Percentiles rank a stretch among this genome's conserved stretches.
Evolutionary conservation across 495 filamentous ascomycete genomes (phyloP).

Genomic region (Talaromyces nanjingensis): DNA sequence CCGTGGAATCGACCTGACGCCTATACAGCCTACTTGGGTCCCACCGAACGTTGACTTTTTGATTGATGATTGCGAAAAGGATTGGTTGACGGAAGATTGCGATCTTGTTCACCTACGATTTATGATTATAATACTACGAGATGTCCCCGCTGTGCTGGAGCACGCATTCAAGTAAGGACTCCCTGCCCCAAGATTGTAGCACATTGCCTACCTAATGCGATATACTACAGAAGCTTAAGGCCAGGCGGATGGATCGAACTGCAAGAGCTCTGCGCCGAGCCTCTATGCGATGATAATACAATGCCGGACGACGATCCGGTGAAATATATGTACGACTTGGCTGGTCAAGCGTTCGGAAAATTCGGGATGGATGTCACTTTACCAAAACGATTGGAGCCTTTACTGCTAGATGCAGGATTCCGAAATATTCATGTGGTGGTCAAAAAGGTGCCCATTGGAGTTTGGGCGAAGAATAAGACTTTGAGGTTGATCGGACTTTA

Average conservation of each 20-base stretch:
- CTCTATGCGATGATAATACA: conserved; percentile 3
- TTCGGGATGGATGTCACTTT: conserved; percentile 5
- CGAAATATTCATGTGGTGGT: conserved; percentile 36
- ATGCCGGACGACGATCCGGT: conserved; percentile 26
- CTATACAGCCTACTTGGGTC: conserved; percentile 41
- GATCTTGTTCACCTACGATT: conserved; percentile 42
- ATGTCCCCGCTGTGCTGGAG: conserved; percentile 13
- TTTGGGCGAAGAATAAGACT: conserved; percentile 18
- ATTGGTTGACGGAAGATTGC: conserved; percentile 23
- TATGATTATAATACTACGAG: conserved; percentile 36
- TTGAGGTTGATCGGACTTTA: conserved; percentile 3
- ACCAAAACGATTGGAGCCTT: conserved; percentile 9
- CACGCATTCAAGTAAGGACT: not conserved
- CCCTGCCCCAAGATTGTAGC: not conserved
- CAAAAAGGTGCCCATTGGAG: conserved; percentile 17
- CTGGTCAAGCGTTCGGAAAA: conserved; percentile 1
- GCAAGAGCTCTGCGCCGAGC: conserved; percentile 27
- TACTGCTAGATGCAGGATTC: conserved; percentile 44
- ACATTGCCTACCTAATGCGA: not conserved
- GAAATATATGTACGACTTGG: conserved; percentile 4
- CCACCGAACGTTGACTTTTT: conserved; percentile 25
- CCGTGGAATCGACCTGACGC: conserved; percentile 42
- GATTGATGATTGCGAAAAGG: conserved; percentile 26
- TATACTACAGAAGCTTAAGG: conserved; percentile 21
- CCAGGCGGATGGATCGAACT: conserved; percentile 47